Base-by-base conservation (phyloP, 208 protist genomes). In the Trypanosoma rangeli region DNA sequence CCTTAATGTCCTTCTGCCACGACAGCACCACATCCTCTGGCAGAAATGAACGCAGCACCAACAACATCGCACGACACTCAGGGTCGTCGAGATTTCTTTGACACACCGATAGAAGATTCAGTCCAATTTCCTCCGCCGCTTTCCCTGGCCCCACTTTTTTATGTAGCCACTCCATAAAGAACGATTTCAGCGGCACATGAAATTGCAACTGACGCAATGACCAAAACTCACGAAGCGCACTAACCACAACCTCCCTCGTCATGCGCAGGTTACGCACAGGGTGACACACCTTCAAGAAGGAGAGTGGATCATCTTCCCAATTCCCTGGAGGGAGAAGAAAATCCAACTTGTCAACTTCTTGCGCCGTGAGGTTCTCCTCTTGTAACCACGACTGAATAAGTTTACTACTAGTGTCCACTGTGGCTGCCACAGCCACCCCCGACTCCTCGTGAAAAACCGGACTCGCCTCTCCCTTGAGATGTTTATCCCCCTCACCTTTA, bases 201-300 rank as follows among this genome's bases (percentile, higher is more conserved):
- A 56, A 72, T 26, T 83, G 24, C 31, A 46, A 29, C 28, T 83
- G 74, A 28, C 87, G 82, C 15, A 57, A 64, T 3, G 20, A 55
- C 89, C 91, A 96, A 63, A 94, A 86, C 39, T 68, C 64, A 49
- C 80, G 60, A 28, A 96, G 16, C 50, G 94, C 69, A 24, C 39
- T 60, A 18, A 85, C 64, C 28, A 84, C 71, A 28, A 83, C 70
- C 26, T 44, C 37, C 33, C 76, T 65, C 22, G 72, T 80, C 49
- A 94, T 64, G 73, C 88, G 88, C 9, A 78, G 80, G 58, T 96
- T 88, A 53, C 68, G 77, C 29, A 96, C 78, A 31, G 88, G 87
- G 37, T 46, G 50, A 39, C 65, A 81, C 2, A 69, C 75, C 2
- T 73, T 64, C 22, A 96, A 72, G 64, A 94, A 94, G 24, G 79